Evolutionary conservation across 2,329 filamentous ascomycete species (phyloP).

Genomic region (Drechslera avenae): DNA sequence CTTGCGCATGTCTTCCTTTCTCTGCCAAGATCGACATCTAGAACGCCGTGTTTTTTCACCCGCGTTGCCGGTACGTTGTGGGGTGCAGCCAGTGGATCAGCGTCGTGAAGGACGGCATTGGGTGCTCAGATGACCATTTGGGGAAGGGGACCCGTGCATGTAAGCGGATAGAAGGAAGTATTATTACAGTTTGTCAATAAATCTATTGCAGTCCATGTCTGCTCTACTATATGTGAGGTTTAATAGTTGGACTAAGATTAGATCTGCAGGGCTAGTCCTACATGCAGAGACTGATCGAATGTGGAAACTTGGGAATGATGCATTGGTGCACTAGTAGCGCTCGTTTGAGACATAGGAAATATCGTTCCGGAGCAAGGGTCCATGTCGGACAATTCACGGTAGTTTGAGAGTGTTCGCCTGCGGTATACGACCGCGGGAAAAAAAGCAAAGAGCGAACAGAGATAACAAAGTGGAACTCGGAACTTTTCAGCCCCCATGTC

Average conservation of each 20-base stretch:
- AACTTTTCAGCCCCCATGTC: no score
- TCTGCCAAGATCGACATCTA: conserved; percentile 14
- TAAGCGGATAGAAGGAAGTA: neutral
- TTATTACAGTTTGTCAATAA: neutral
- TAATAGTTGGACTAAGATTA: neutral
- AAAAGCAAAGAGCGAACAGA: no score
- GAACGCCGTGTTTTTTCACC: conserved; percentile 13
- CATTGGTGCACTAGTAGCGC: no score
- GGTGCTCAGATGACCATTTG: neutral
- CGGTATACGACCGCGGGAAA: no score
- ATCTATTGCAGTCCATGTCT: neutral
- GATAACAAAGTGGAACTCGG: no score
- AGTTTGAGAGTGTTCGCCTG: no score
- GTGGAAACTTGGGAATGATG: no score
- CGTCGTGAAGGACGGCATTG: conserved; percentile 1
- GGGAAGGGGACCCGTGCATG: neutral
- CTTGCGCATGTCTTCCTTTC: neutral
- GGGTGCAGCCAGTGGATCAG: conserved; percentile 5
- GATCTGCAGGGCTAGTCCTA: no score
- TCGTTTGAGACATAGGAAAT: no score
- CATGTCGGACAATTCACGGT: no score
- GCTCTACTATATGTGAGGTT: neutral
- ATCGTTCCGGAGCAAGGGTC: no score
- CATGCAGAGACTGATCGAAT: no score
- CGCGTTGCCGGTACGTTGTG: conserved; percentile 12